Percentiles rank a stretch among this genome's conserved stretches.
Evolutionary conservation across 116 monocot genomes (phyloP).

Genomic region (Iris pallida): DNA sequence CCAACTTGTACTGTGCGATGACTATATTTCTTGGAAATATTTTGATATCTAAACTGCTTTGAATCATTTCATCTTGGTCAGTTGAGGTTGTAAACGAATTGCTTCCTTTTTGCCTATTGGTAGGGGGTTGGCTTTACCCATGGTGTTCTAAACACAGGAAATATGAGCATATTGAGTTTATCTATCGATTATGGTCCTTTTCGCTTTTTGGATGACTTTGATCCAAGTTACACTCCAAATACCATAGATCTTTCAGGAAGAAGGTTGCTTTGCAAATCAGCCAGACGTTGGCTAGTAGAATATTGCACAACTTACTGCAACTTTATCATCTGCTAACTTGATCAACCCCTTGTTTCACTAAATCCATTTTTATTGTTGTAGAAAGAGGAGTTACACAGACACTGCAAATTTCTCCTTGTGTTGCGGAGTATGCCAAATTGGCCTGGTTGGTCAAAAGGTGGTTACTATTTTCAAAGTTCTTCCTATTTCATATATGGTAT

Average conservation of each 20-base stretch:
- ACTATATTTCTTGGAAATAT: no score
- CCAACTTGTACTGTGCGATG: no score
- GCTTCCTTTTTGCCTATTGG: slow-evolving; percentile 83
- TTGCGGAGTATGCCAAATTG: slow-evolving; percentile 86
- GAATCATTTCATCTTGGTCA: slow-evolving; percentile 69
- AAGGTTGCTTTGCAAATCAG: slow-evolving; percentile 91
- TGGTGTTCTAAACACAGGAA: slow-evolving; percentile 97
- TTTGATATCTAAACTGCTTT: no score
- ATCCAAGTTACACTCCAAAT: slow-evolving; percentile 96
- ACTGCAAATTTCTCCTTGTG: slow-evolving; percentile 84
- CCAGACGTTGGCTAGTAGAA: slow-evolving; percentile 98
- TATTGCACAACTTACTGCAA: slow-evolving; percentile 75
- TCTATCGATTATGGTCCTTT: slow-evolving; percentile 99
- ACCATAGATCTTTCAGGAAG: slow-evolving; percentile 95
- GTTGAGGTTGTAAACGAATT: slow-evolving; percentile 90
- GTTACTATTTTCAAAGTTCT: background rate
- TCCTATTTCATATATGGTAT: background rate
- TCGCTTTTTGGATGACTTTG: slow-evolving; percentile 97
- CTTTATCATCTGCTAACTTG: slow-evolving; percentile 65
- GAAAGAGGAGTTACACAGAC: slow-evolving; percentile 83
- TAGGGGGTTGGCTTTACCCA: slow-evolving; percentile 98
- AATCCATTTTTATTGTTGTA: no score
- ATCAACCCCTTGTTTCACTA: no score
- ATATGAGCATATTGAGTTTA: slow-evolving; percentile 92
- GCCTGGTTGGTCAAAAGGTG: slow-evolving; percentile 81